phyloP scores from a whole-genome alignment of 1,139 yeast genomes.

The Petasospora rhodanensis region DNA sequence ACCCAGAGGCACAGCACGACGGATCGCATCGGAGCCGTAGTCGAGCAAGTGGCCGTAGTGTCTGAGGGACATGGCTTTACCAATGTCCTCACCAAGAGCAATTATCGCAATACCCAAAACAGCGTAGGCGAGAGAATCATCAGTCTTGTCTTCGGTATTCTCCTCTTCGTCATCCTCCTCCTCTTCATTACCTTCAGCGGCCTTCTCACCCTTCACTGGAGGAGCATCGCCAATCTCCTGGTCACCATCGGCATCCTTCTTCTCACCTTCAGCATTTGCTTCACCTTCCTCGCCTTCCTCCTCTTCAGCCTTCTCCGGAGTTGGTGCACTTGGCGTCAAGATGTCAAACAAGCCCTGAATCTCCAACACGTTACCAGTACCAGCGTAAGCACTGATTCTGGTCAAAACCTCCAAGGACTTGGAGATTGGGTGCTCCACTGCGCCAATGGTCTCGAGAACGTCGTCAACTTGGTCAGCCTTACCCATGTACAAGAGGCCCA shows the following conservation, averaged over 20 bases:
- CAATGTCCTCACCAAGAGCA: slow-evolving; percentile 98
- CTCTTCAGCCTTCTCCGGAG: slow-evolving; percentile 35
- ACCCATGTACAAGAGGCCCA: slow-evolving; percentile 90
- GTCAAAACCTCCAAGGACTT: slow-evolving; percentile 87
- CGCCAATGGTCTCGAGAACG: slow-evolving; percentile 89
- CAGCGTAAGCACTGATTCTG: slow-evolving; percentile 92
- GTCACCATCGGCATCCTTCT: slow-evolving; percentile 20
- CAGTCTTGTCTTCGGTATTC: slow-evolving; percentile 45
- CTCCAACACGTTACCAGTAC: slow-evolving; percentile 95
- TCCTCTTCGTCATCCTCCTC: slow-evolving; percentile 27
- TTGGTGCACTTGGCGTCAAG: slow-evolving; percentile 61
- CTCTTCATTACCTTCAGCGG: slow-evolving; percentile 28
- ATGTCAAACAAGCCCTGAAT: slow-evolving; percentile 88
- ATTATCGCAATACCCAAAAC: slow-evolving; percentile 92
- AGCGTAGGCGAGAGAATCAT: slow-evolving; percentile 79
- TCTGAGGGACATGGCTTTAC: slow-evolving; percentile 95
- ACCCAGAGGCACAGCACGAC: slow-evolving; percentile 95
- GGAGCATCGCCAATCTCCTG: slow-evolving; percentile 23
- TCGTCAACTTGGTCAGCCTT: slow-evolving; percentile 94
- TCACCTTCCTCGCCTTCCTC: slow-evolving; percentile 26
- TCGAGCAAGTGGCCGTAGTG: slow-evolving; percentile 98
- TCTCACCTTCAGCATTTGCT: slow-evolving; percentile 19
- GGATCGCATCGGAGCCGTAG: slow-evolving; percentile 87
- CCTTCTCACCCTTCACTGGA: slow-evolving; percentile 23
- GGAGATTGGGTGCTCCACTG: slow-evolving; percentile 92